Percentiles rank a stretch among this genome's conserved stretches.
phyloP scores from a whole-genome alignment of 805 yeast genomes.

The Ogataea neopini region DNA sequence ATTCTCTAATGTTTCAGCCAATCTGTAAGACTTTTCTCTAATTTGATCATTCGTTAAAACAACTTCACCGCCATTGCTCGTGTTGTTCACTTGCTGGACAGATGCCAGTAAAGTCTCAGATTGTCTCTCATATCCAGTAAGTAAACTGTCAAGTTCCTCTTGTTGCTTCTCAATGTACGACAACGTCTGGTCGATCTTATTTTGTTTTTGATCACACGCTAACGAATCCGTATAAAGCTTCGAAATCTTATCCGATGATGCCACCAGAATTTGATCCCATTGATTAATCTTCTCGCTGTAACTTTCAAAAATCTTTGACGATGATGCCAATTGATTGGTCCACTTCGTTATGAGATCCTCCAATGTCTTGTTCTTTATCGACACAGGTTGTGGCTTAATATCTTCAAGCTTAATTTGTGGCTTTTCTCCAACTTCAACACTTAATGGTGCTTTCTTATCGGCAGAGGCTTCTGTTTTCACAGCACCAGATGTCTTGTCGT shows the following conservation, averaged over 20 bases:
- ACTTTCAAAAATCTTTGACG: slow-evolving; percentile 70
- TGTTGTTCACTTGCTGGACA: slow-evolving; percentile 26
- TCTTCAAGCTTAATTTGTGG: slow-evolving; percentile 46
- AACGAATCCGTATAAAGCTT: slow-evolving; percentile 74
- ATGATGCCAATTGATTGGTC: slow-evolving; percentile 80
- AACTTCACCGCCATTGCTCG: slow-evolving; percentile 19
- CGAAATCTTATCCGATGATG: slow-evolving; percentile 82
- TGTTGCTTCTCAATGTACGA: slow-evolving; percentile 89
- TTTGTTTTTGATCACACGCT: slow-evolving; percentile 82
- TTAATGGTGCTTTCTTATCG: slow-evolving; percentile 3
- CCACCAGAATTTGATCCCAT: slow-evolving; percentile 85
- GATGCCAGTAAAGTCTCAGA: slow-evolving; percentile 51
- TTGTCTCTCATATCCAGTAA: slow-evolving; percentile 80
- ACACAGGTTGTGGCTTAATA: slow-evolving; percentile 65
- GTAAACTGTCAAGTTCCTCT: slow-evolving; percentile 79
- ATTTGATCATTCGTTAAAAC: slow-evolving; percentile 73
- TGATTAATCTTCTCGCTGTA: slow-evolving; percentile 73
- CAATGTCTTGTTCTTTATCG: slow-evolving; percentile 85
- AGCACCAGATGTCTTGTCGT: not conserved
- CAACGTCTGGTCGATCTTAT: slow-evolving; percentile 82
- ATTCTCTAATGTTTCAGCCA: slow-evolving; percentile 83
- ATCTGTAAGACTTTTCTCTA: slow-evolving; percentile 83
- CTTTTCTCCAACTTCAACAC: slow-evolving; percentile 15
- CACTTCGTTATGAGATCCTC: slow-evolving; percentile 92
- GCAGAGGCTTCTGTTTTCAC: not conserved